Conservation (phyloP, 495 filamentous ascomycete genomes). For the Penicillium mononematosum region DNA sequence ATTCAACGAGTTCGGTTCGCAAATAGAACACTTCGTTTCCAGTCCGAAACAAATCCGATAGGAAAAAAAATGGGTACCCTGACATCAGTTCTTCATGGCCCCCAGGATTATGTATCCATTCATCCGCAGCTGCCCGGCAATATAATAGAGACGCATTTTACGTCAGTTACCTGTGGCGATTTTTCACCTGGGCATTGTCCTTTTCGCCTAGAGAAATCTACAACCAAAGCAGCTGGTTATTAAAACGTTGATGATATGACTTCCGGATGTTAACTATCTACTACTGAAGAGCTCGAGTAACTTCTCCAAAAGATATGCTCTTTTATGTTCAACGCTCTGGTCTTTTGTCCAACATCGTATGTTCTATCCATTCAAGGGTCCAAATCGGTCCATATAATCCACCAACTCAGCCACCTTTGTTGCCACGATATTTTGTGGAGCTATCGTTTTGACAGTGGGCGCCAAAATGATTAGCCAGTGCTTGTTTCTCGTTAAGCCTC, state of each 20-base stretch:
- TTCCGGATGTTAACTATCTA: not conserved
- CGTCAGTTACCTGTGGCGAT: constrained; percentile 9
- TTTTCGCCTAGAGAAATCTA: not conserved
- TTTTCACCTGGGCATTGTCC: not conserved
- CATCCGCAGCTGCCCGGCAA: not conserved
- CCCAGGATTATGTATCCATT: not conserved
- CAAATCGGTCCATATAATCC: not conserved
- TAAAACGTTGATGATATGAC: not conserved
- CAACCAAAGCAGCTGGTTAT: not conserved
- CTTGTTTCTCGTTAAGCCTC: not conserved
- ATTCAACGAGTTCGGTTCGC: not conserved
- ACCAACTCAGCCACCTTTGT: not conserved
- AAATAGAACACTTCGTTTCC: not conserved
- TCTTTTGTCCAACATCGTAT: not conserved
- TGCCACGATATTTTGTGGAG: not conserved
- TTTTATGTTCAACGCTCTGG: not conserved
- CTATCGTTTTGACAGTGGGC: not conserved
- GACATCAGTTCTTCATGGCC: constrained; percentile 7
- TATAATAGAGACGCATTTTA: not conserved
- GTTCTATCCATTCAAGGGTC: not conserved
- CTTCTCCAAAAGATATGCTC: not conserved
- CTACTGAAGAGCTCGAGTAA: not conserved
- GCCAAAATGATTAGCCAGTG: not conserved
- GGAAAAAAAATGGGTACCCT: not conserved
- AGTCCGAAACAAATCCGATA: not conserved